These are phyloP conservation scores for Blastocystis sp. DNA, from an alignment of 352 stramenopile genomes.

Conservation along the genomic window DNA sequence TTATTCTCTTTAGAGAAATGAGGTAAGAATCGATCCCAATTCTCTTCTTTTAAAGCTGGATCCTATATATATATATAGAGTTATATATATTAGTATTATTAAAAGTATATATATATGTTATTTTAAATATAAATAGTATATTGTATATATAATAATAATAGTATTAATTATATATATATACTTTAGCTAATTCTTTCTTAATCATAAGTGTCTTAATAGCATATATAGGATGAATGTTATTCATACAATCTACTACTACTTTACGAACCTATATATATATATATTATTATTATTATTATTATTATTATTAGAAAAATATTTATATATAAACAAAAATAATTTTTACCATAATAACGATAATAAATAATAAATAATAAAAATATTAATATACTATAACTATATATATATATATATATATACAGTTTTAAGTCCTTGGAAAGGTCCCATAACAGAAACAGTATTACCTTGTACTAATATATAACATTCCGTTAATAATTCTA, in stretches of 20 bases:
- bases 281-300: background rate
- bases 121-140: too few species aligned
- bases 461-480: conserved; percentile 96
- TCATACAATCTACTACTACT: conserved; percentile 94
- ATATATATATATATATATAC: conserved; percentile 25
- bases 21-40: conserved; percentile 93
- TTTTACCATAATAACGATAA: background rate
- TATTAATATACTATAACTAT: background rate
- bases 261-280: conserved; percentile 64
- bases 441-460: conserved; percentile 74
- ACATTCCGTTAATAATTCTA: conserved; percentile 94
- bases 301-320: too few species aligned
- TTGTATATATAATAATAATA: background rate
- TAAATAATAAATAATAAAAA: background rate
- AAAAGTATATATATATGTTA: too few species aligned
- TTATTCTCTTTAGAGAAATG: conserved; percentile 96
- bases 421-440: conserved; percentile 51
- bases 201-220: conserved; percentile 99
- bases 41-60: conserved; percentile 75
- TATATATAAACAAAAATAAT: background rate
- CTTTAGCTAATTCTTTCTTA: conserved; percentile 87
- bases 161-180: too few species aligned
- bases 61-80: conserved; percentile 48
- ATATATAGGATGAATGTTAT: conserved; percentile 99
- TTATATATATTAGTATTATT: background rate